Conservation (phyloP, 2,329 filamentous ascomycete species). For the Raffaelea albimanens region DNA sequence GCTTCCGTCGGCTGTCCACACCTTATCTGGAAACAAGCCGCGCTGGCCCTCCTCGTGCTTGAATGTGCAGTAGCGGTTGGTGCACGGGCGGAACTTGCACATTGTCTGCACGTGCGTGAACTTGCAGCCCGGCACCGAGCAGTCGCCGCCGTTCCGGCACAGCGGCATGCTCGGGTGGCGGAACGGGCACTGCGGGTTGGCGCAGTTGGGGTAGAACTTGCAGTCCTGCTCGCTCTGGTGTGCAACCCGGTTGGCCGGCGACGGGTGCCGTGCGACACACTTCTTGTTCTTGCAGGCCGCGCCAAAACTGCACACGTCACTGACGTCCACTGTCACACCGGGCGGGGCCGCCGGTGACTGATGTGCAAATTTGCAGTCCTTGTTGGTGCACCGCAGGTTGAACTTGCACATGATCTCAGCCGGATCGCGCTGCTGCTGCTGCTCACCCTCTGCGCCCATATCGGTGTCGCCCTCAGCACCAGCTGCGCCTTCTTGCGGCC, state of each 20-base stretch:
- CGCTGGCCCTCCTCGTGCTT: constrained; percentile 88
- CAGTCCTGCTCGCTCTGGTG: constrained; percentile 81
- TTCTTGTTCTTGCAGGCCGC: constrained; percentile 94
- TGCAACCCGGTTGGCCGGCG: constrained; percentile 68
- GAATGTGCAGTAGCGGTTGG: constrained; percentile 79
- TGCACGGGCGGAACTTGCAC: constrained; percentile 87
- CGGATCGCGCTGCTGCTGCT: constrained; percentile 29
- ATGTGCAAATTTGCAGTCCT: constrained; percentile 86
- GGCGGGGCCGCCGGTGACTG: constrained; percentile 84
- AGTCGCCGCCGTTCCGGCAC: constrained; percentile 87
- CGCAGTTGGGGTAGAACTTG: constrained; percentile 86
- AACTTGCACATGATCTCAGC: constrained; percentile 74
- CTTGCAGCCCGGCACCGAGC: constrained; percentile 71
- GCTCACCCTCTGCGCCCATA: constrained; percentile 27
- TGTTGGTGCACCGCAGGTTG: constrained; percentile 81
- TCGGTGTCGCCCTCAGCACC: constrained; percentile 46
- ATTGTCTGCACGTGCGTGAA: constrained; percentile 78
- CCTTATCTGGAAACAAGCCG: constrained; percentile 76
- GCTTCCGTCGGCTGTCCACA: constrained; percentile 61
- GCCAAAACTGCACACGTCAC: constrained; percentile 73
- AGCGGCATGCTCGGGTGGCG: constrained; percentile 78
- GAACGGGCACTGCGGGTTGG: constrained; percentile 80
- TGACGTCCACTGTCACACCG: constrained; percentile 66
- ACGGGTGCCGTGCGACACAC: constrained; percentile 85
- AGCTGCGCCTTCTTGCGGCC: not conserved